Evolutionary conservation across 257 asterid genomes (phyloP).

Genomic region (Eustoma russellianum): DNA sequence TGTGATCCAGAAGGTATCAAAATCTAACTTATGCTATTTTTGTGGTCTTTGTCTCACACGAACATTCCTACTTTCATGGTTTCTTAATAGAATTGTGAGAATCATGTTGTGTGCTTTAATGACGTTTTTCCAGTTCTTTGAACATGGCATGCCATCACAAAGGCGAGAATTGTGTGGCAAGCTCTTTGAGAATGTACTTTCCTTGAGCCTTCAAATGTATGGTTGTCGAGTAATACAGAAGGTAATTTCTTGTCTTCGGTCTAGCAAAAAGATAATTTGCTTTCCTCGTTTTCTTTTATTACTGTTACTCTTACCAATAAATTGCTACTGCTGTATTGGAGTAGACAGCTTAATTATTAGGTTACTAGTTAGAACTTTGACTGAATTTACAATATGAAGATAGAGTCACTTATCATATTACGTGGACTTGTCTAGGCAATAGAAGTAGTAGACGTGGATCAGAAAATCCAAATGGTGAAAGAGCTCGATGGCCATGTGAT

Average conservation of each 20-base stretch:
- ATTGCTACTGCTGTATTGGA: neutral
- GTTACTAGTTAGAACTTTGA: neutral
- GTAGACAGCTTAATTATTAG: neutral
- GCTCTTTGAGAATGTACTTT: constrained; percentile 83
- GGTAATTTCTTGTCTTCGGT: constrained; percentile 27
- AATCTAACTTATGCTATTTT: neutral
- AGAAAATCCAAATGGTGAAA: constrained; percentile 83
- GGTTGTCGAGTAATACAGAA: constrained; percentile 98
- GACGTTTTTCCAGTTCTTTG: constrained; percentile 54
- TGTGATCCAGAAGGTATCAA: constrained; percentile 81
- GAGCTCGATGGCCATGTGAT: constrained; percentile 89
- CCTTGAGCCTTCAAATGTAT: constrained; percentile 92
- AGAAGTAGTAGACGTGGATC: constrained; percentile 89
- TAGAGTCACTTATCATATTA: constrained; percentile 2
- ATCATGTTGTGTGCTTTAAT: neutral
- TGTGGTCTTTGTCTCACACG: neutral
- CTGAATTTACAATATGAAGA: constrained; percentile 2
- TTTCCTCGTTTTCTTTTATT: too few species aligned
- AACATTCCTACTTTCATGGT: neutral
- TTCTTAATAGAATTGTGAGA: neutral
- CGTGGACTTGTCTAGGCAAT: constrained; percentile 51
- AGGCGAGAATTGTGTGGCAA: constrained; percentile 78
- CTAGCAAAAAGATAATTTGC: too few species aligned
- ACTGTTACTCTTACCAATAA: neutral
- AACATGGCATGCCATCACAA: constrained; percentile 82